A percentile compares a stretch with the other conserved stretches of the same genome.
Conservation (phyloP, 495 filamentous ascomycete species). For the Neurospora sp. region DNA sequence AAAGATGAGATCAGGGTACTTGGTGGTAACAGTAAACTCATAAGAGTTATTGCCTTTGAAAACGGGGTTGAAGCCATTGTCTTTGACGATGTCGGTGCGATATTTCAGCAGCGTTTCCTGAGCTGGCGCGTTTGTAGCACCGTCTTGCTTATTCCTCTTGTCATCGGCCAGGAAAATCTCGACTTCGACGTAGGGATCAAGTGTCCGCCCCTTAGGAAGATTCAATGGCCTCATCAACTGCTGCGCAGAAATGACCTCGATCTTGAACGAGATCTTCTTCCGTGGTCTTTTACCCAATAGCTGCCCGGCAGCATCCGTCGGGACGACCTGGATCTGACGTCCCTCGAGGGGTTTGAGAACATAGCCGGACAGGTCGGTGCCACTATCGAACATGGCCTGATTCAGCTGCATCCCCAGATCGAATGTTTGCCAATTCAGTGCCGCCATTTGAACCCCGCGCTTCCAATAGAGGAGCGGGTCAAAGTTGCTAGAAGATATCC, state of each 20-base stretch:
- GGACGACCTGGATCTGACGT: constrained; percentile 45
- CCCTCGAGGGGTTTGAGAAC: constrained; percentile 85
- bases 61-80: constrained; percentile 85
- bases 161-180: constrained; percentile 93
- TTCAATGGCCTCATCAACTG: constrained; percentile 76
- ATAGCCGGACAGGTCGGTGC: constrained; percentile 78
- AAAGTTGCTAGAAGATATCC: constrained; percentile 81
- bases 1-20: constrained; percentile 86
- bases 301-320: constrained; percentile 33
- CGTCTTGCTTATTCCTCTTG: constrained; percentile 47
- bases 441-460: constrained; percentile 91
- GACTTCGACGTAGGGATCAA: constrained; percentile 90
- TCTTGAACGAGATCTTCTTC: constrained; percentile 68
- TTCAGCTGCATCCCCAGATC: constrained; percentile 92
- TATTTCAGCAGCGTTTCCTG: constrained; percentile 56
- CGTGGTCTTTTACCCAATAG: constrained; percentile 50
- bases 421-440: constrained; percentile 97
- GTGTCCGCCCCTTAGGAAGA: constrained; percentile 55
- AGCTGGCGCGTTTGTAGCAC: constrained; percentile 27
- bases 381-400: constrained; percentile 95
- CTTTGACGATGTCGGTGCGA: constrained; percentile 64
- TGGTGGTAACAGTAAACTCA: constrained; percentile 70
- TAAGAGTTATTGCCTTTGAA: constrained; percentile 53
- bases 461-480: constrained; percentile 89
- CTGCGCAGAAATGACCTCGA: constrained; percentile 87